Evolutionary conservation across 768 basidiomycete species (phyloP).

Genomic region (Boletus edulis): DNA sequence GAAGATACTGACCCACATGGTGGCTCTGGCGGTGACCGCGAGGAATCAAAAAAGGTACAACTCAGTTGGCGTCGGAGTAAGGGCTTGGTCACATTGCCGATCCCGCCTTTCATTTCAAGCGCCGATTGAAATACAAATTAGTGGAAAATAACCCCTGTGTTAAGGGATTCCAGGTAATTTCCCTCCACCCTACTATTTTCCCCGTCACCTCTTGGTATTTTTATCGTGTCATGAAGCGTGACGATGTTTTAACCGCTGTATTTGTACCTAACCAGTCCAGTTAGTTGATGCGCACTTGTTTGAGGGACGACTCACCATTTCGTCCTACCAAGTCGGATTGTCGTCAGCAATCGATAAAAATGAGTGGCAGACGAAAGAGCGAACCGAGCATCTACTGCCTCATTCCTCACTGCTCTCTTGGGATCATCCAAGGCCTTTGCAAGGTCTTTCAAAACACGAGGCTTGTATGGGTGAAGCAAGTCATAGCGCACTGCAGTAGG

Average conservation of each 20-base stretch:
- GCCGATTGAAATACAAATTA: slow-evolving; percentile 18
- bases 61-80: background rate
- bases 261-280: slow-evolving; percentile 23
- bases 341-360: background rate
- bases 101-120: slow-evolving; percentile 10
- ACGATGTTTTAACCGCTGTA: slow-evolving; percentile 19
- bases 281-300: background rate
- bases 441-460: slow-evolving; percentile 69
- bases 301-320: slow-evolving; percentile 21
- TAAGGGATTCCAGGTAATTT: too few species aligned
- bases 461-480: slow-evolving; percentile 77
- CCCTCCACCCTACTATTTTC: background rate
- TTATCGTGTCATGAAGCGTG: background rate
- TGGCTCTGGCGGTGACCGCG: background rate
- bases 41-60: background rate
- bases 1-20: slow-evolving; percentile 32
- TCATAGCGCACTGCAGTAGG: slow-evolving; percentile 81
- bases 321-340: slow-evolving; percentile 17
- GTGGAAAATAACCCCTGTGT: background rate
- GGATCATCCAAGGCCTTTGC: slow-evolving; percentile 84
- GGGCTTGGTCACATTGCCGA: background rate
- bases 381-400: slow-evolving; percentile 81
- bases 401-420: slow-evolving; percentile 77
- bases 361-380: slow-evolving; percentile 1
- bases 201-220: too few species aligned